These are phyloP conservation scores for Irpex sp. DNA, from an alignment of 1,284 basidiomycete species.

Conservation along the genomic window DNA sequence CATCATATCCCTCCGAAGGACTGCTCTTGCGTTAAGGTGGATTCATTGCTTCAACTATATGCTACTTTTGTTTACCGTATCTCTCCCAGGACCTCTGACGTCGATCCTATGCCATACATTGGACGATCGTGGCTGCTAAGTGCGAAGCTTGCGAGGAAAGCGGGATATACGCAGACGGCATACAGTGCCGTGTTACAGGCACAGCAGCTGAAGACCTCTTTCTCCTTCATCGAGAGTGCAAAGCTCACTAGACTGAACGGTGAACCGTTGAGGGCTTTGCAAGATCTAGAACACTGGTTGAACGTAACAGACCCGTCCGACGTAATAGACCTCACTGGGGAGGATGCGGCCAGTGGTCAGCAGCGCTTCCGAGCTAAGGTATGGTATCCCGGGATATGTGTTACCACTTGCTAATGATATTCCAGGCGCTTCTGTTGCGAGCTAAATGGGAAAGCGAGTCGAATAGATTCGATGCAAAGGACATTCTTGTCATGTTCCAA, in stretches of 20 bases:
- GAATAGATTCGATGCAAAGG: slow-evolving; percentile 72
- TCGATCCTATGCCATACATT: slow-evolving; percentile 52
- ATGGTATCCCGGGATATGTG: not conserved
- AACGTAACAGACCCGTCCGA: slow-evolving; percentile 31
- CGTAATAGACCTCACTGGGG: slow-evolving; percentile 55
- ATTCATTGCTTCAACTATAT: slow-evolving; percentile 20
- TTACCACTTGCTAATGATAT: slow-evolving; percentile 3
- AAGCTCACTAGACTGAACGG: slow-evolving; percentile 83
- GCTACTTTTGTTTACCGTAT: slow-evolving; percentile 7
- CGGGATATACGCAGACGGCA: slow-evolving; percentile 94
- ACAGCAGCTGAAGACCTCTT: slow-evolving; percentile 69
- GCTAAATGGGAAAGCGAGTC: slow-evolving; percentile 94
- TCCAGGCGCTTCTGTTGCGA: slow-evolving; percentile 80
- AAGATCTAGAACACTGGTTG: slow-evolving; percentile 85
- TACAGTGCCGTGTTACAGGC: slow-evolving; percentile 96
- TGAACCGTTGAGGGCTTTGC: slow-evolving; percentile 83
- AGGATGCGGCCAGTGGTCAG: slow-evolving; percentile 38
- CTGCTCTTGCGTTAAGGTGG: slow-evolving; percentile 78
- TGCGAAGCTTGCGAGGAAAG: slow-evolving; percentile 93
- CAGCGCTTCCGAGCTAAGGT: slow-evolving; percentile 59
- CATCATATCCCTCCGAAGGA: slow-evolving; percentile 85
- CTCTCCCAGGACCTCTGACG: slow-evolving; percentile 7
- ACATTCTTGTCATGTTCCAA: slow-evolving; percentile 60
- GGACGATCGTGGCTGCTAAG: slow-evolving; percentile 89
- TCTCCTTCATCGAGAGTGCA: slow-evolving; percentile 89